phyloP scores from a whole-genome alignment of 257 asterid species.

The Solanum chiquidenum region DNA sequence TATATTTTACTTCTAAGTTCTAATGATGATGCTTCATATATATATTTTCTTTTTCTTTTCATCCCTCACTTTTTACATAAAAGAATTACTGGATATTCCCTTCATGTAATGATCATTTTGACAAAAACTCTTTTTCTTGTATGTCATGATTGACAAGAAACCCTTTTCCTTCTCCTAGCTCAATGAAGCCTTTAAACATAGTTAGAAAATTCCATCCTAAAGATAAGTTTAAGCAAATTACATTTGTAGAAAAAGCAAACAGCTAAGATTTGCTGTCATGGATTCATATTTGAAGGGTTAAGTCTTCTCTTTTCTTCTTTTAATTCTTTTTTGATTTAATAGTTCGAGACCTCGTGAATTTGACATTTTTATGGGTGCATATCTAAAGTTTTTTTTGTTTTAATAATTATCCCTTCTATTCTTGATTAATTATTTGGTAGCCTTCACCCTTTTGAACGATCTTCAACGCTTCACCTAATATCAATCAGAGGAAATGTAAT shows the following conservation, averaged over 20 bases:
- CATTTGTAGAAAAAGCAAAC: conserved; percentile 30
- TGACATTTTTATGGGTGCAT: background rate
- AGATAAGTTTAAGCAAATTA: conserved; percentile 41
- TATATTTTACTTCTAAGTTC: conserved; percentile 24
- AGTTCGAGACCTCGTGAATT: background rate
- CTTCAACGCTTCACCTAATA: too few species aligned
- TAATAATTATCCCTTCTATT: too few species aligned
- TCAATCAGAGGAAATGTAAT: background rate
- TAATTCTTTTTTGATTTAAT: background rate
- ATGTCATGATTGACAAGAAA: background rate
- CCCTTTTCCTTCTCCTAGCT: conserved; percentile 7
- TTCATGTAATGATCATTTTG: conserved; percentile 14
- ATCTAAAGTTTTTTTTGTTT: too few species aligned
- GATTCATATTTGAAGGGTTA: conserved; percentile 6
- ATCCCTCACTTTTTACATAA: conserved; percentile 4
- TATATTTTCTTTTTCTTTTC: background rate
- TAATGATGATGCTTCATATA: conserved; percentile 35
- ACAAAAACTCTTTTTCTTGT: conserved; percentile 9
- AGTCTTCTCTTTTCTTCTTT: background rate
- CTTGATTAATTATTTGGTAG: too few species aligned
- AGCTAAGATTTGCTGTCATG: conserved; percentile 54
- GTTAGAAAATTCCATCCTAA: conserved; percentile 51
- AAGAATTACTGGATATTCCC: background rate
- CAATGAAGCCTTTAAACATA: conserved; percentile 8
- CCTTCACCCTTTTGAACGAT: too few species aligned